Evolutionary conservation across 2,329 filamentous ascomycete genomes (phyloP).

Genomic region (Fusarium veterinarium): DNA sequence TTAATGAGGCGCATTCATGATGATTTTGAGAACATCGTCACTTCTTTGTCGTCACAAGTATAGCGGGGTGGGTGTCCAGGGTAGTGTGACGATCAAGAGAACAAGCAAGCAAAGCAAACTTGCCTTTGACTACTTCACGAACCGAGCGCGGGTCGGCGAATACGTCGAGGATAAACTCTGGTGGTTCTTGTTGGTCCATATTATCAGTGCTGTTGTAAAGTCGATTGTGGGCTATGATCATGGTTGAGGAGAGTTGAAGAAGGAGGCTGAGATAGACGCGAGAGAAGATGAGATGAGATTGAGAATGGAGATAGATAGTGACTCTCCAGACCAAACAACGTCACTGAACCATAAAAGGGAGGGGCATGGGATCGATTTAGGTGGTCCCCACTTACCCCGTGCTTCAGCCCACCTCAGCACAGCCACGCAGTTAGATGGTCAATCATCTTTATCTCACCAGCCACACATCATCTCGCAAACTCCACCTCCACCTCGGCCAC

Average conservation of each 20-base stretch:
- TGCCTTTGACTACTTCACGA: constrained; percentile 93
- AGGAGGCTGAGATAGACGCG: constrained; percentile 3
- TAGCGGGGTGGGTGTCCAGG: constrained; percentile 37
- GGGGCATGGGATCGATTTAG: constrained; percentile 22
- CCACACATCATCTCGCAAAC: not conserved
- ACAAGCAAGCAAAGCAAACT: constrained; percentile 33
- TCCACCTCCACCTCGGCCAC: constrained; percentile 16
- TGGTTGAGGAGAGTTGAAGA: constrained; percentile 21
- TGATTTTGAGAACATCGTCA: not conserved
- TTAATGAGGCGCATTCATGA: constrained; percentile 2
- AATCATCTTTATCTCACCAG: not conserved
- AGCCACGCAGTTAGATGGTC: not conserved
- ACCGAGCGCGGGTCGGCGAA: constrained; percentile 92
- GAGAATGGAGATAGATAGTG: not conserved
- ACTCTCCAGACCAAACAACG: constrained; percentile 16
- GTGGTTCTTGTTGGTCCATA: constrained; percentile 69
- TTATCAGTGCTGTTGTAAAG: constrained; percentile 30
- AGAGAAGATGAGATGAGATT: not conserved
- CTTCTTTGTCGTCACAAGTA: constrained; percentile 10
- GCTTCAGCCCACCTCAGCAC: constrained; percentile 2
- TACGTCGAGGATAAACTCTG: constrained; percentile 93
- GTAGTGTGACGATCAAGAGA: constrained; percentile 35
- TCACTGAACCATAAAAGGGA: constrained; percentile 20
- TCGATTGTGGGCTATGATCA: constrained; percentile 41
- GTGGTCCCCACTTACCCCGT: constrained; percentile 21